Evolutionary conservation across 306 rosid species (phyloP), one percentile per base, ranked within the genome.

Genomic region (Vicia villosa): DNA sequence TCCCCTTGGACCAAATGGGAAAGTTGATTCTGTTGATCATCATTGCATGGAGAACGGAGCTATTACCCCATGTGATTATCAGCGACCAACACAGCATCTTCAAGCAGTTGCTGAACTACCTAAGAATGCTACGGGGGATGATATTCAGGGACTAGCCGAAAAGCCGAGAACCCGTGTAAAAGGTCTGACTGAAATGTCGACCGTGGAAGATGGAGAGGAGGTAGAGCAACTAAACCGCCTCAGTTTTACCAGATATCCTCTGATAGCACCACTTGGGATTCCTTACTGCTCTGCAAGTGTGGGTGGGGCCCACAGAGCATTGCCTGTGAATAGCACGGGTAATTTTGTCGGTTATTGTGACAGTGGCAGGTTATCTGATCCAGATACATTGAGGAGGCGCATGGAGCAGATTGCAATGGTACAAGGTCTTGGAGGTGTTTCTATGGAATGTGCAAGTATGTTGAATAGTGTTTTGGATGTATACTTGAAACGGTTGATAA

Each of bases 1-100:
- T 73, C 96, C 92, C 14, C 95, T 90, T 70, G 98, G 97, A 76
- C 97, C 91, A 43, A 90, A 88, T 83, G 97, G 97, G 76, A 90
- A 88, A 83, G 80, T 84, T 16, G 91, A 91, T 26, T 75, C 70
- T 66, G 38, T 82, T 60, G 74, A 75, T 46, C 84, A 83, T 69
- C 89, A 81, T 59, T 79, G 83, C 66, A 77, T 80, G 75, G 95
- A 84, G 78, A 94, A 94, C 71, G 96, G 97, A 28, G 79, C 83
- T 56, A 80, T 76, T 32, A 82, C 88, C 79, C 82, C 83, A 26
- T 88, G 86, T 56, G 98, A 94, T 85, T 85, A 82, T 80, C 98
- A 94, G 83, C 86, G 89, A 69, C 92, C 90, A 49, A 52, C 69
- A 16, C 88, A 78, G 76, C 90, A 87, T 78, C 97, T 87, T 63